Evolutionary conservation across 2,329 filamentous ascomycete species (phyloP).

Genomic region (Cordyceps pruinosa): DNA sequence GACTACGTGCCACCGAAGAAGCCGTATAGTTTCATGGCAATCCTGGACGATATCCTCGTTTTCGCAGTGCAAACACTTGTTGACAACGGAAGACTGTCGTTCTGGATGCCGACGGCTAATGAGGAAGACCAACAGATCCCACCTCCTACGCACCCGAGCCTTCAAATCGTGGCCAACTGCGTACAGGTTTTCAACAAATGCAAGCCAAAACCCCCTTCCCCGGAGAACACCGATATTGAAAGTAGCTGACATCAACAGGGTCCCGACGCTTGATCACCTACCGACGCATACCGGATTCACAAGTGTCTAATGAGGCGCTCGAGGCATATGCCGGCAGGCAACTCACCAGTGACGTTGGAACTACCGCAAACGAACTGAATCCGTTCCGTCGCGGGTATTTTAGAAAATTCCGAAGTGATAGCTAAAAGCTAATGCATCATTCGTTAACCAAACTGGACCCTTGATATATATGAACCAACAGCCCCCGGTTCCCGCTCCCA

Average conservation of each 20-base stretch:
- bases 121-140: slow-evolving; percentile 69
- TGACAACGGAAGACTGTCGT: slow-evolving; percentile 70
- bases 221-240: no score
- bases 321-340: slow-evolving; percentile 26
- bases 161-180: slow-evolving; percentile 70
- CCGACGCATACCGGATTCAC: slow-evolving; percentile 56
- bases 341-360: slow-evolving; percentile 31
- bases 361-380: slow-evolving; percentile 52
- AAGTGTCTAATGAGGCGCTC: slow-evolving; percentile 41
- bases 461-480: slow-evolving; percentile 6
- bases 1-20: slow-evolving; percentile 81
- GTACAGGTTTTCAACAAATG: slow-evolving; percentile 87
- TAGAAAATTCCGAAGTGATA: slow-evolving; percentile 40
- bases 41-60: slow-evolving; percentile 82
- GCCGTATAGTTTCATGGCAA: slow-evolving; percentile 84
- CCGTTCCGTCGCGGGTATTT: slow-evolving; percentile 55
- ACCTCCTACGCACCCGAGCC: slow-evolving; percentile 67
- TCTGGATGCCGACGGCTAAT: slow-evolving; percentile 96
- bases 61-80: slow-evolving; percentile 75
- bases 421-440: slow-evolving; percentile 18
- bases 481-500: slow-evolving; percentile 1
- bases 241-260: slow-evolving; percentile 46
- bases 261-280: slow-evolving; percentile 86
- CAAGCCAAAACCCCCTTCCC: slow-evolving; percentile 36
- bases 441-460: slow-evolving; percentile 4